Evolutionary conservation across 345 rosid species (phyloP).

Genomic region (Eucalyptus viminalis): DNA sequence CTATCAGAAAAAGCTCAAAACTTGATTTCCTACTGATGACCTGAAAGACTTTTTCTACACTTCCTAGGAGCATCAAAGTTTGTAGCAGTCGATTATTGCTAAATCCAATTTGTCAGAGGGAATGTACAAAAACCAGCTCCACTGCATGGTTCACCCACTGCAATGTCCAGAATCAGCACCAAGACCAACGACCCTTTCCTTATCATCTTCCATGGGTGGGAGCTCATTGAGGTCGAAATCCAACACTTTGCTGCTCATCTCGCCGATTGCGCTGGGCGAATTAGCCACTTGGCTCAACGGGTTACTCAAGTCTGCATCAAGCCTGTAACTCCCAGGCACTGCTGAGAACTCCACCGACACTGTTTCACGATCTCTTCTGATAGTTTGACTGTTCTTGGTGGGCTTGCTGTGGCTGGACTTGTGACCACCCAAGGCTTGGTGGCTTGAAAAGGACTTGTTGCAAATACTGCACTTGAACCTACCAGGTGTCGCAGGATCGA

Average conservation of each 20-base stretch:
- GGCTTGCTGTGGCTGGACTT: not conserved
- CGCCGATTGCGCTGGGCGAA: not conserved
- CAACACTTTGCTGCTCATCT: not conserved
- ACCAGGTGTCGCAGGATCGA: not conserved
- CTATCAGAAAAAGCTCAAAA: not conserved
- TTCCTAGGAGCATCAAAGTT: not conserved
- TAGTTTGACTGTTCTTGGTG: not conserved
- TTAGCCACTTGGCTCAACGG: not conserved
- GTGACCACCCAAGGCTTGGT: constrained; percentile 30
- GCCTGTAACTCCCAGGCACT: not conserved
- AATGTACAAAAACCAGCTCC: not conserved
- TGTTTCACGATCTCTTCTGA: not conserved
- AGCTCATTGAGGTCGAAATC: constrained; percentile 24
- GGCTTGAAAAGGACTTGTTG: constrained; percentile 14
- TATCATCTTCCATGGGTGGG: constrained; percentile 13
- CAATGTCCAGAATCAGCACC: not conserved
- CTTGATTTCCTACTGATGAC: not conserved
- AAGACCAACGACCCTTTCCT: not conserved
- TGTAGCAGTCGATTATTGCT: not conserved
- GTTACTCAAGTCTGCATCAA: not conserved
- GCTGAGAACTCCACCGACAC: not conserved
- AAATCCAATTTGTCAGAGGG: not conserved
- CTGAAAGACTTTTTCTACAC: not conserved
- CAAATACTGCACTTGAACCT: constrained; percentile 9
- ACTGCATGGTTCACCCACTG: not conserved